Evolutionary conservation across 2,329 filamentous ascomycete species (phyloP), one percentile per base, ranked within the genome.

Genomic region (Canariomyces notabilis): DNA sequence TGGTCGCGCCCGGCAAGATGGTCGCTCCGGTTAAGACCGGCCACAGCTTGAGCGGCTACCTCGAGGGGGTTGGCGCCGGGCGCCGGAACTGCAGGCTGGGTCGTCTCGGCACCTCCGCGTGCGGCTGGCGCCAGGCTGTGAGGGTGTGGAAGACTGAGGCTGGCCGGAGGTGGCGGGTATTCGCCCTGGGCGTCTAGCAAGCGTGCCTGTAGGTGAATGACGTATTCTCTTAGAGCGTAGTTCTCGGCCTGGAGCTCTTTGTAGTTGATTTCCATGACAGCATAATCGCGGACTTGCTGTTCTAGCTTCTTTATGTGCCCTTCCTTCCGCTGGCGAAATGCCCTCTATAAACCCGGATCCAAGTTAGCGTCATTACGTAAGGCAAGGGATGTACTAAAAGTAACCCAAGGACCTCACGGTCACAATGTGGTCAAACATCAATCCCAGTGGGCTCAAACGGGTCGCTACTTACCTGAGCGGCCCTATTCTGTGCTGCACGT

Each of bases 221-320:
- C 85, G 68, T 97, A 97, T 64, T 96, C 89, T 57, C 90, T 83
- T 34, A 98, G 74, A 52, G 87, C 82, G 63, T 90, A 93, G 68
- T 96, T 95, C 65, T 98, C 91, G 21, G 80, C 75, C 62, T 95
- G 88, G 20, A 95, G 71, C n/a, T 76, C 71, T 65, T 95, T 93
- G 67, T 80, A 89, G 46, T 79, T 80, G 52, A 86, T 79, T 56
- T 89, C 86, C 67, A 95, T 79, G 15, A 81, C 76, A 57, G 80
- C 77, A 55, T 82, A 87, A 22, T 93, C 87, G 59, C 88, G 83
- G 42, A 96, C 89, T 64, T 97, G 88, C 63, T 93, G 86, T 68
- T 98, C 93, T 6, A 98, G 78, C 65, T 95, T 94, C 73, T 95
- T 95, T 67, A 98, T 98, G 66, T 98, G 96, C 37, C 88, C 87